These are phyloP conservation scores for Chalaropsis thielavioides DNA, from an alignment of 2,329 filamentous ascomycete species.

Conservation along the genomic window DNA sequence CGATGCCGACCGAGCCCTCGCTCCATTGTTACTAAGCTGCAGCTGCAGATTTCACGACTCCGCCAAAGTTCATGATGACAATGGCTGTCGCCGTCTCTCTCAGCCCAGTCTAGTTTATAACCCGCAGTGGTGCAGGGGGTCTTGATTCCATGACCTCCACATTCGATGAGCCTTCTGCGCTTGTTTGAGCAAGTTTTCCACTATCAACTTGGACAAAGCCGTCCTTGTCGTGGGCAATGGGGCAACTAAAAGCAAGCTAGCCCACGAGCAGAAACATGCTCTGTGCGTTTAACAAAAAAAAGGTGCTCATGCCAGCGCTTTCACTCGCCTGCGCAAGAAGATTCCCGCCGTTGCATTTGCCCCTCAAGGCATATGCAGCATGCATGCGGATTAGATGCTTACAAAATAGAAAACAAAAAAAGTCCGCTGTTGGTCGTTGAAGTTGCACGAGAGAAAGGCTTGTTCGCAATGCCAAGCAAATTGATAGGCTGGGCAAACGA, in stretches of 20 bases:
- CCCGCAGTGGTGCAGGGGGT: not conserved
- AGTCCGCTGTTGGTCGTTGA: not conserved
- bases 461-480: not conserved
- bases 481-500: not conserved
- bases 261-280: not conserved
- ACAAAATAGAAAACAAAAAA: not conserved
- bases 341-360: not conserved
- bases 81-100: not conserved
- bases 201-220: not conserved
- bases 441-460: not conserved
- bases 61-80: not conserved
- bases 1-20: not conserved
- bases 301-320: slow-evolving; percentile 4
- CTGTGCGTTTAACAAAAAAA: slow-evolving; percentile 12
- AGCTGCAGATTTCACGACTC: not conserved
- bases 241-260: not conserved
- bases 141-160: not conserved
- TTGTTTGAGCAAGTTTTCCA: slow-evolving; percentile 9
- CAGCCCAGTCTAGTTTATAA: not conserved
- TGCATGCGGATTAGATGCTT: not conserved
- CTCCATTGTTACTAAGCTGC: not conserved
- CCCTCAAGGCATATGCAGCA: not conserved
- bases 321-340: not conserved
- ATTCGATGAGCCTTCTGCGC: slow-evolving; percentile 1
- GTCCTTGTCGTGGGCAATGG: not conserved